Percentiles rank a stretch among this genome's conserved stretches.
Conservation (phyloP, 2,329 filamentous ascomycete genomes). For the Botryotinia calthae region DNA sequence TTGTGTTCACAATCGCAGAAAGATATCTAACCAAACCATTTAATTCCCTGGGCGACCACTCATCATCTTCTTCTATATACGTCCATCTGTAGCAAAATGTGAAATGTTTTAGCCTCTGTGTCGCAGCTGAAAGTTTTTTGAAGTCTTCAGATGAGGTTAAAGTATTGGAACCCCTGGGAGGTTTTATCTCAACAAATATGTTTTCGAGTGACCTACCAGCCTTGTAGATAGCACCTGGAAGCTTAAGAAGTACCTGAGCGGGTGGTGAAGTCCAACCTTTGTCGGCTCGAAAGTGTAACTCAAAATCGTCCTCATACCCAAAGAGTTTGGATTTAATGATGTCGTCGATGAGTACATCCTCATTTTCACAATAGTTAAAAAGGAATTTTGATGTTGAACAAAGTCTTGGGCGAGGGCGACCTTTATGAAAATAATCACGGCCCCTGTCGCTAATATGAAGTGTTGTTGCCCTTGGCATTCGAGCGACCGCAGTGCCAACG, state of each 20-base stretch:
- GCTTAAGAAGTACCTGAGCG: neutral
- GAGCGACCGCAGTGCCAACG: neutral
- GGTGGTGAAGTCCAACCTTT: neutral
- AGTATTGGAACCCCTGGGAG: neutral
- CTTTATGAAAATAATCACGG: accelerated
- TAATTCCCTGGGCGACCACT: neutral
- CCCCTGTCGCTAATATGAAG: neutral
- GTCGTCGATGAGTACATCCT: neutral
- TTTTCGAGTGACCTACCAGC: neutral
- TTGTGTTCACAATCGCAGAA: neutral
- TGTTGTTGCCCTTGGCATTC: neutral
- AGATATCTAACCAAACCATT: neutral
- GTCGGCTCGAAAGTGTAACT: neutral
- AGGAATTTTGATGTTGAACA: neutral
- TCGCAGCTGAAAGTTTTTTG: neutral
- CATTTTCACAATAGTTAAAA: neutral
- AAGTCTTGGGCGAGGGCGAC: neutral
- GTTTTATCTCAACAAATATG: neutral
- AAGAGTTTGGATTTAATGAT: neutral
- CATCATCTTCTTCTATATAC: neutral
- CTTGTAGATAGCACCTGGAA: neutral
- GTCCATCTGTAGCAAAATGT: neutral
- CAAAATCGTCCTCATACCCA: neutral
- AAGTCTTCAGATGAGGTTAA: neutral
- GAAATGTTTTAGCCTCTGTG: neutral